Conservation (phyloP, 441 rosid genomes). For the Macaranga tanarius region DNA sequence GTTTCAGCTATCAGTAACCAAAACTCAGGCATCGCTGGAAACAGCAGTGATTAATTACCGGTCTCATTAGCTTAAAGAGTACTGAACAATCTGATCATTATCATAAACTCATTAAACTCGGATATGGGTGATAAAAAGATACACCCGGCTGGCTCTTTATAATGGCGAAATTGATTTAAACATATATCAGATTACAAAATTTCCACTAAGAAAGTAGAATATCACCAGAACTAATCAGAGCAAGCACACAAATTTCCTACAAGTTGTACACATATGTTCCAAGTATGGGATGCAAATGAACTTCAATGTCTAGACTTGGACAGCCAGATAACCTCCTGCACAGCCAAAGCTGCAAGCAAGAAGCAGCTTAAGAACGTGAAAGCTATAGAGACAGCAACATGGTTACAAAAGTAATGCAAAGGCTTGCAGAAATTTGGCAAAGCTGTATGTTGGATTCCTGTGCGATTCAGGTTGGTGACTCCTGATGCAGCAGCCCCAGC, state of each 20-base stretch:
- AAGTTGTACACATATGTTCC: background rate
- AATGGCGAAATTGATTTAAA: background rate
- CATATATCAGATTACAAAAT: background rate
- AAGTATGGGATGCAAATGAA: background rate
- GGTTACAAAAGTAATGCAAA: conserved; percentile 62
- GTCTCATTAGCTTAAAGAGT: background rate
- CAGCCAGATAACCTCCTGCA: conserved; percentile 63
- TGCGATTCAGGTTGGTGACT: conserved; percentile 74
- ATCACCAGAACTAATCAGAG: conserved; percentile 1
- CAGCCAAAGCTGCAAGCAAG: conserved; percentile 56
- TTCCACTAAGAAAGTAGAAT: background rate
- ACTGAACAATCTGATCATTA: background rate
- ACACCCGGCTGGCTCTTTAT: background rate
- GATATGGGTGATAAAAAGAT: background rate
- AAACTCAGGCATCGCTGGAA: background rate
- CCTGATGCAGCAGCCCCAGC: conserved; percentile 84
- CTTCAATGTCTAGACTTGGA: conserved; percentile 40
- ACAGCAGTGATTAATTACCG: too few relatives aligned
- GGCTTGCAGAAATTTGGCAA: conserved; percentile 87
- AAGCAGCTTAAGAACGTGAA: conserved; percentile 59
- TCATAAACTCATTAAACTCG: background rate
- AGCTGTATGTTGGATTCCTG: conserved; percentile 66
- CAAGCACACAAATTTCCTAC: conserved; percentile 7
- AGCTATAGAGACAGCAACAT: conserved; percentile 60
- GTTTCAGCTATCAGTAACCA: too few relatives aligned